Base-by-base conservation (phyloP, 2,329 filamentous ascomycete genomes). In the Aspergillus pseudoglaucus region DNA sequence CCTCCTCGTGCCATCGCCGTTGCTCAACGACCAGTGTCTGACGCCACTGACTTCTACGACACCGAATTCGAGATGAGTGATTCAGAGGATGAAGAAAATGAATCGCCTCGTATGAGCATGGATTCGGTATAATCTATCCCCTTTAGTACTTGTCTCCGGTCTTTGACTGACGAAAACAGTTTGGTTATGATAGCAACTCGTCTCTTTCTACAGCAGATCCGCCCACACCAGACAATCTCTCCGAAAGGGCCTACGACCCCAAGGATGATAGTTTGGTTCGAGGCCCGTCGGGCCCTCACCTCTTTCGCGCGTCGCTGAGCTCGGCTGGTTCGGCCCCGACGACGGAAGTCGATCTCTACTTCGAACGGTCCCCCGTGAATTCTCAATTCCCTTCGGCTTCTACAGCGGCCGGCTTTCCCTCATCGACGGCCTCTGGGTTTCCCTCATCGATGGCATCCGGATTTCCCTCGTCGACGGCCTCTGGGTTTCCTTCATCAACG, bases 181-280 rank as follows among this genome's bases (percentile, higher is more conserved):
- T 64, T 44, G 60, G 55, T n/a, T 57, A 58, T 46, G 82, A 82
- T 52, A 94, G 88, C 72, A 82, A 90, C 66, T 91, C 88, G 6
- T 95, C 90, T 4, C 75, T 94, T 39, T 95, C 90, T 14, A 90
- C 88, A 1, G 90, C 87, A 63, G 89, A 95, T 62, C 79, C 84
- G 3, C 81, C 82, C 23, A 96, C 90, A 22, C 90, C 90, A 30
- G 79, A 81, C 52, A 84, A 80, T 57, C 77, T 79, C 51, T 76
- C 77, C 54, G 75, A 76, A 27, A 87, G 82, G 59, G 75, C 80
- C 41, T 77, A 84, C 53, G 76, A 81, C 37, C 72, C 78, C 50
- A 76, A 78, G 44, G 64, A 76, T 8, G 55, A 51, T 23, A 62
- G 85, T 66, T 77, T 83, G 20, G 84, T 91, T 10, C 79, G 90